Conservation (phyloP, 1,284 basidiomycete genomes). For the Gomphus bonarii region DNA sequence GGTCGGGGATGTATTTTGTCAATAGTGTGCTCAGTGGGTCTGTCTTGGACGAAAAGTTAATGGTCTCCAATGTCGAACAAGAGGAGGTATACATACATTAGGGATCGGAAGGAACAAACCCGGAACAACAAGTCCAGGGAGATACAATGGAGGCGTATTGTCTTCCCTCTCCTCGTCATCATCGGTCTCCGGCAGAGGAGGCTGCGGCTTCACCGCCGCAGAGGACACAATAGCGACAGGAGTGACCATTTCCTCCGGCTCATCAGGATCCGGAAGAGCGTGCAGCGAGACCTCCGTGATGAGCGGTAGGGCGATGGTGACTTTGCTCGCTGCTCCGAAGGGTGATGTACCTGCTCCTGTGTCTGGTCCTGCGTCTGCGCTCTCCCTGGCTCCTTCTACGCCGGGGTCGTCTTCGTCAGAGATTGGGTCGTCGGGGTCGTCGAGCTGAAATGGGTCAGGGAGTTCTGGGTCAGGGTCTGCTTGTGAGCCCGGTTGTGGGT, state of each 20-base stretch:
- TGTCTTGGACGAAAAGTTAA: constrained; percentile 43
- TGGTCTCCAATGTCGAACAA: constrained; percentile 11
- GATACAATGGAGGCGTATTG: constrained; percentile 46
- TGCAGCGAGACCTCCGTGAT: constrained; percentile 3
- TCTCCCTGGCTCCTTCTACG: no score
- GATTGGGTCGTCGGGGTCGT: constrained; percentile 9
- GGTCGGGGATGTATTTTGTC: constrained; percentile 68
- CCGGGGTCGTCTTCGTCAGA: not conserved
- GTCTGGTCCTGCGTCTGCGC: no score
- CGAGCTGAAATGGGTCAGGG: constrained; percentile 6
- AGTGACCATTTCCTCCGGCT: not conserved
- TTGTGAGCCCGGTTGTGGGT: not conserved
- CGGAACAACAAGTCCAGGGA: constrained; percentile 45
- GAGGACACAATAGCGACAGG: not conserved
- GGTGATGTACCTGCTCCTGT: not conserved
- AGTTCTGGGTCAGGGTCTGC: not conserved
- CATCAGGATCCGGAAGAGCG: not conserved
- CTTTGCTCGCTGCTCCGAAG: constrained; percentile 1
- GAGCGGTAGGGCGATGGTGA: not conserved
- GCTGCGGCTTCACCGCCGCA: not conserved
- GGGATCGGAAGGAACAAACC: constrained; percentile 77
- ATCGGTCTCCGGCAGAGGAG: not conserved
- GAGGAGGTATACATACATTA: constrained; percentile 36
- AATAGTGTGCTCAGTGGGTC: constrained; percentile 70
- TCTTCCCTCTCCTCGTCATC: constrained; percentile 31